Conservation (phyloP, 768 basidiomycete species). For the Tephrocybe sp. region DNA sequence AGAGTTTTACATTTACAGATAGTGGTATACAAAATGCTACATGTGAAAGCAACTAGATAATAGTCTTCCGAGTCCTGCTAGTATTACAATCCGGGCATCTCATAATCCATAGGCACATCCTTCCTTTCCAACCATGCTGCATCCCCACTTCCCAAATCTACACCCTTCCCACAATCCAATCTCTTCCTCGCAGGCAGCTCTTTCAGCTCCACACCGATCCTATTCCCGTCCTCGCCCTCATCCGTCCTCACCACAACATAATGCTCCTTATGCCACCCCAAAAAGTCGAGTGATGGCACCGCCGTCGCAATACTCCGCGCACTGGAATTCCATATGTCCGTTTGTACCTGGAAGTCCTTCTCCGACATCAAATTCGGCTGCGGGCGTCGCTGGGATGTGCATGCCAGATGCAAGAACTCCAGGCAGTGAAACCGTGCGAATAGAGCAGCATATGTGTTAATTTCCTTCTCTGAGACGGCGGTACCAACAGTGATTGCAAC, state of each 20-base stretch:
- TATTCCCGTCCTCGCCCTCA: conserved; percentile 10
- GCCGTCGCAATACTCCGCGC: conserved; percentile 50
- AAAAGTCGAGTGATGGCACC: conserved; percentile 58
- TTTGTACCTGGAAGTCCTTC: conserved; percentile 58
- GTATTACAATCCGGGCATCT: conserved; percentile 51
- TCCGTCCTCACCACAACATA: conserved; percentile 56
- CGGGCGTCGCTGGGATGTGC: conserved; percentile 45
- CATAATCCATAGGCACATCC: conserved; percentile 77
- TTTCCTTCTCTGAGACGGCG: conserved; percentile 46
- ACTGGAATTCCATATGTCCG: conserved; percentile 52
- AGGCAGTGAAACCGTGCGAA: conserved; percentile 51
- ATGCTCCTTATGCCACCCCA: conserved; percentile 76
- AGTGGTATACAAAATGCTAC: neutral
- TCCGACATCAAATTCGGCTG: conserved; percentile 59
- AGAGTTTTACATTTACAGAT: too few relatives aligned
- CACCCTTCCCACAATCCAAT: conserved; percentile 65
- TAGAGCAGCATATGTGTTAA: conserved; percentile 51
- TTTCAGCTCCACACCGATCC: conserved; percentile 45
- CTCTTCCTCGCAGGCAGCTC: conserved; percentile 58
- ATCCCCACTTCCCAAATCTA: conserved; percentile 63
- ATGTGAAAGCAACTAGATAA: neutral
- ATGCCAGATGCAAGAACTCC: conserved; percentile 61
- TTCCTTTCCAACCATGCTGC: conserved; percentile 69
- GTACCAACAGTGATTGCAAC: conserved; percentile 54
- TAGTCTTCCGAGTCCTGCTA: neutral